These are phyloP conservation scores for Aspergillus avenaceus DNA, from an alignment of 495 filamentous ascomycete genomes.

Conservation along the genomic window DNA sequence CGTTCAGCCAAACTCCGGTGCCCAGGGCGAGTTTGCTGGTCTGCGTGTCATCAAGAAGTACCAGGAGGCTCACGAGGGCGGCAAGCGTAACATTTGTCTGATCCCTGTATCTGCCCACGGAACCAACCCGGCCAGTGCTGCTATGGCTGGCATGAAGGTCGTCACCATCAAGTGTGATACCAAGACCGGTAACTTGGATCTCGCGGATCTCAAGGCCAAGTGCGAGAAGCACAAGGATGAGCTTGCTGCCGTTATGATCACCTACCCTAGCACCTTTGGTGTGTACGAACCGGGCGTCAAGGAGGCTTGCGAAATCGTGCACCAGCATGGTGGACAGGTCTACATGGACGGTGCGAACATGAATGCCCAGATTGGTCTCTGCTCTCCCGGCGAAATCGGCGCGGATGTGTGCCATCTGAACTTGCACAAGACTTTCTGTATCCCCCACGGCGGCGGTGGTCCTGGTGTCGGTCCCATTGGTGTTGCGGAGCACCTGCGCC, in stretches of 20 bases:
- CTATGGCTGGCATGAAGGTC: constrained; percentile 97
- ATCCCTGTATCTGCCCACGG: constrained; percentile 97
- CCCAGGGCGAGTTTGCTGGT: constrained; percentile 94
- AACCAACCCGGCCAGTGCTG: constrained; percentile 93
- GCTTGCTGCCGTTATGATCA: constrained; percentile 96
- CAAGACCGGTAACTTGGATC: constrained; percentile 85
- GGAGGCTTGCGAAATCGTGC: constrained; percentile 80
- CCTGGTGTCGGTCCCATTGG: constrained; percentile 95
- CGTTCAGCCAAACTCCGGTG: constrained; percentile 94
- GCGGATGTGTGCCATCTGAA: constrained; percentile 98
- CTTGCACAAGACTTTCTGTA: constrained; percentile 99
- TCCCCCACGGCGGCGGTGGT: constrained; percentile 94
- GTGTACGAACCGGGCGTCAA: constrained; percentile 93
- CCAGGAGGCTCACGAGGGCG: constrained; percentile 59
- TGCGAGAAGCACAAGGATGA: constrained; percentile 82
- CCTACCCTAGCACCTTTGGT: constrained; percentile 95
- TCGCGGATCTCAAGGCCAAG: constrained; percentile 81
- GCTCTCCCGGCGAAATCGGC: constrained; percentile 94
- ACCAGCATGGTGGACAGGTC: constrained; percentile 86
- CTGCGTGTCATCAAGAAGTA: constrained; percentile 90
- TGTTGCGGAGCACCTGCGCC: constrained; percentile 75
- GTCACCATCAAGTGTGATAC: constrained; percentile 89
- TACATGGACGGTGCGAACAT: constrained; percentile 99
- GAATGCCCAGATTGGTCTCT: constrained; percentile 97
- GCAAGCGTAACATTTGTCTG: constrained; percentile 86